Percentiles rank a stretch among this genome's conserved stretches.
Conservation (phyloP, 2,329 filamentous ascomycete species). For the Sporothrix protearum region DNA sequence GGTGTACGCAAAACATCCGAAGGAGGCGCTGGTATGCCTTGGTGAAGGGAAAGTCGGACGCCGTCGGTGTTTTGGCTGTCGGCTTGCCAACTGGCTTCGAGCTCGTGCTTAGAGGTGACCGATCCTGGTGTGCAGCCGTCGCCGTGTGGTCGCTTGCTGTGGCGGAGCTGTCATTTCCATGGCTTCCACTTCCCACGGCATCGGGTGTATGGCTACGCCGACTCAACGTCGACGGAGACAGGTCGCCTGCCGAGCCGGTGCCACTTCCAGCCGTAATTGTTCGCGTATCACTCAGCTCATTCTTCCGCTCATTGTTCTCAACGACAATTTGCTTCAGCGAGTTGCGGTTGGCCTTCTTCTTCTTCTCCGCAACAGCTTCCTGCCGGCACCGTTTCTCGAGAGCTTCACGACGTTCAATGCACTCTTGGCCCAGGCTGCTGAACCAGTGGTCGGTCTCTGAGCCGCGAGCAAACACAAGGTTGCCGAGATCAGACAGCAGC, state of each 20-base stretch:
- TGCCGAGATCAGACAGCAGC: conserved; percentile 83
- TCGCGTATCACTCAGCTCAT: conserved; percentile 49
- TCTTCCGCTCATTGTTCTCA: conserved; percentile 66
- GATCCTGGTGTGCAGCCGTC: conserved; percentile 13
- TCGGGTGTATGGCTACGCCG: conserved; percentile 37
- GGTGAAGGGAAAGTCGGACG: conserved; percentile 69
- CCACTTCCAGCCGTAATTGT: neutral
- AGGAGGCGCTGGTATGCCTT: conserved; percentile 76
- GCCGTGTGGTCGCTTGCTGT: conserved; percentile 34
- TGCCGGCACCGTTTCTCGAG: conserved; percentile 42
- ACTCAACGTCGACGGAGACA: conserved; percentile 30
- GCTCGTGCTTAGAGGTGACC: neutral
- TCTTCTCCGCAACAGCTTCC: conserved; percentile 38
- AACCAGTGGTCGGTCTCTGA: conserved; percentile 95
- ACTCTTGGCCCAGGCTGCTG: conserved; percentile 61
- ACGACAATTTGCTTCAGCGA: conserved; percentile 51
- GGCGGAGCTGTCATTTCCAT: conserved; percentile 43
- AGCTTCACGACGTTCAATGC: conserved; percentile 59
- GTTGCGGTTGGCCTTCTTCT: conserved; percentile 39
- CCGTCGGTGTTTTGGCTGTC: conserved; percentile 26
- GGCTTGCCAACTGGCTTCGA: conserved; percentile 28
- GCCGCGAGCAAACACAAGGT: conserved; percentile 77
- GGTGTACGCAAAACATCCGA: conserved; percentile 81
- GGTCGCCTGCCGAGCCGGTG: conserved; percentile 42
- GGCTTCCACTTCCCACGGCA: conserved; percentile 33